Evolutionary conservation across 177 flowering plant species (phyloP).

Genomic region (Vitis hybrid): DNA sequence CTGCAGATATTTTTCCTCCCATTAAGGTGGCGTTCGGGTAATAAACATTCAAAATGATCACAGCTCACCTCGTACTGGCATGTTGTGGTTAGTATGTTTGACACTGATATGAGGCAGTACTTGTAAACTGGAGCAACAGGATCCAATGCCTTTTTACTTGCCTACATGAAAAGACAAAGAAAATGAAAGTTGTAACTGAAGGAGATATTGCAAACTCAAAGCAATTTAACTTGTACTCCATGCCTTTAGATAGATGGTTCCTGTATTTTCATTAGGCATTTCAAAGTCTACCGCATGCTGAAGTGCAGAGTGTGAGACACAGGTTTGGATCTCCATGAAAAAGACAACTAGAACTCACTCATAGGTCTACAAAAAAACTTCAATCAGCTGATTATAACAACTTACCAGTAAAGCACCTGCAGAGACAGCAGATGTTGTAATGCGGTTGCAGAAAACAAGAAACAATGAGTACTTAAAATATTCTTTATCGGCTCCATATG

Average conservation of each 20-base stretch:
- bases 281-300: neutral
- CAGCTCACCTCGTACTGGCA: constrained; percentile 91
- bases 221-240: neutral
- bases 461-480: constrained; percentile 79
- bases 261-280: neutral
- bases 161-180: constrained; percentile 39
- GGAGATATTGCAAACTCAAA: neutral
- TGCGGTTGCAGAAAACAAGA: constrained; percentile 96
- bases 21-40: neutral
- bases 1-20: neutral
- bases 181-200: neutral
- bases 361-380: neutral
- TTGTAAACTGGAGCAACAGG: constrained; percentile 95
- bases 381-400: constrained; percentile 2
- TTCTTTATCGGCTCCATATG: constrained; percentile 77
- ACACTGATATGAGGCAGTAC: constrained; percentile 74
- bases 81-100: constrained; percentile 93
- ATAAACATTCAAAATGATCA: constrained; percentile 3
- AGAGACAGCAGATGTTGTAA: constrained; percentile 84
- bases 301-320: neutral
- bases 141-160: constrained; percentile 74
- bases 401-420: constrained; percentile 73
- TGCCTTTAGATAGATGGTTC: neutral
- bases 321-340: neutral
- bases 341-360: neutral